A percentile compares a stretch with the other conserved stretches of the same genome.
Conservation (phyloP, 129 eudicot genomes). For the Dittrichia graveolens region DNA sequence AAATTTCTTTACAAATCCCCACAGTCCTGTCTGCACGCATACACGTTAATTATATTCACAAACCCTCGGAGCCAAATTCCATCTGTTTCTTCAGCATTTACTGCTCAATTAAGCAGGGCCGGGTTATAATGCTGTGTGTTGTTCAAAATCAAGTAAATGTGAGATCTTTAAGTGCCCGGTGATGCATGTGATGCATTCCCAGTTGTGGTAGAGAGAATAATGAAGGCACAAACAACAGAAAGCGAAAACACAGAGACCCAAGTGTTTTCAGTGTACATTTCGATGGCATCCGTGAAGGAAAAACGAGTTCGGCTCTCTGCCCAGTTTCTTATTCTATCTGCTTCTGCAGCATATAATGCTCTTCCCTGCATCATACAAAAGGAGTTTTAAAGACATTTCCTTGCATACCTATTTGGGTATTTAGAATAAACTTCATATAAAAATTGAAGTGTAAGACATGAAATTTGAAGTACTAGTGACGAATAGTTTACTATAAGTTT, state of each 20-base stretch:
- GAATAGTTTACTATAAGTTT: not conserved
- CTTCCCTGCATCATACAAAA: slow-evolving; percentile 63
- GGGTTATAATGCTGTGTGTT: slow-evolving; percentile 12
- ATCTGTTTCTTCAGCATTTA: slow-evolving; percentile 9
- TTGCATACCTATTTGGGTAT: not conserved
- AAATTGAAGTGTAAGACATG: not conserved
- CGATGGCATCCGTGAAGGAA: slow-evolving; percentile 92
- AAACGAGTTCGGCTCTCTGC: slow-evolving; percentile 86
- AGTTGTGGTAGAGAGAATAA: slow-evolving; percentile 81
- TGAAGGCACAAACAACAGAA: slow-evolving; percentile 98
- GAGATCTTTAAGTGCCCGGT: slow-evolving; percentile 48
- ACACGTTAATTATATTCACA: slow-evolving; percentile 6
- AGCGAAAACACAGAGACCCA: slow-evolving; percentile 98
- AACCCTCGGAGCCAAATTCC: not conserved
- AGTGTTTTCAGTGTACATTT: slow-evolving; percentile 87
- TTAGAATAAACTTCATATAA: slow-evolving; percentile 7
- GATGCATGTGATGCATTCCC: slow-evolving; percentile 42
- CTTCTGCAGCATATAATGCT: slow-evolving; percentile 68
- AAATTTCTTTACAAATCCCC: too few relatives aligned
- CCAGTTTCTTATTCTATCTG: slow-evolving; percentile 88
- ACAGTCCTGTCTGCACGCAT: not conserved
- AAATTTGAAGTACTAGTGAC: not conserved
- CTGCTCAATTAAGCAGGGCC: slow-evolving; percentile 7
- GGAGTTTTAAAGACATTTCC: not conserved
- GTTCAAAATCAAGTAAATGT: not conserved